Conservation (phyloP, 148 eudicot genomes). For the Amaranthus palmeri region DNA sequence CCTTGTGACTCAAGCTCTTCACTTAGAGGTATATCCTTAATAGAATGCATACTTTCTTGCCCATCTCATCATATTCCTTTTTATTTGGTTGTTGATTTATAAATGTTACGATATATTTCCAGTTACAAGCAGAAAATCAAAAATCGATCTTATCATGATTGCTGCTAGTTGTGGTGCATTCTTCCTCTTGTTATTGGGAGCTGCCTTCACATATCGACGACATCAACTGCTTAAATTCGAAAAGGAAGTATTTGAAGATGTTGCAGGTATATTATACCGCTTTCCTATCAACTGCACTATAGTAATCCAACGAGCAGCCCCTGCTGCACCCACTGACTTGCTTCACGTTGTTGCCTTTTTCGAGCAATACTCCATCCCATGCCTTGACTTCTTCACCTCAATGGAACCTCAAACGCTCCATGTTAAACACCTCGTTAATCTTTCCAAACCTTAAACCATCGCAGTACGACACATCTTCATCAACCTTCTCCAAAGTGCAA, state of each 20-base stretch:
- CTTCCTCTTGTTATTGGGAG: slow-evolving; percentile 59
- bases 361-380: too few relatives aligned
- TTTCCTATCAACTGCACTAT: not conserved
- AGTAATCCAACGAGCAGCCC: too few relatives aligned
- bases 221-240: slow-evolving; percentile 33
- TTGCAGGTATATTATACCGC: slow-evolving; percentile 46
- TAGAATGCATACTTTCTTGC: not conserved
- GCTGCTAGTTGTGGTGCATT: slow-evolving; percentile 62
- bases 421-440: too few relatives aligned
- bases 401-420: too few relatives aligned
- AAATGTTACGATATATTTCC: slow-evolving; percentile 18
- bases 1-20: slow-evolving; percentile 71
- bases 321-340: too few relatives aligned
- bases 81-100: not conserved
- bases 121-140: slow-evolving; percentile 56
- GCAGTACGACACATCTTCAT: not conserved
- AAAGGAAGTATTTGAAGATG: slow-evolving; percentile 67
- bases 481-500: too few relatives aligned
- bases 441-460: slow-evolving; percentile 2
- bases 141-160: slow-evolving; percentile 41
- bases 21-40: slow-evolving; percentile 42
- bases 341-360: too few relatives aligned
- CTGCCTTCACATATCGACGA: slow-evolving; percentile 39
- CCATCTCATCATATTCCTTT: not conserved
- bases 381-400: too few relatives aligned